Percentiles rank a stretch among this genome's conserved stretches.
These are phyloP conservation scores for Pistacia integerrima DNA, from an alignment of 345 rosid species.

Conservation along the genomic window DNA sequence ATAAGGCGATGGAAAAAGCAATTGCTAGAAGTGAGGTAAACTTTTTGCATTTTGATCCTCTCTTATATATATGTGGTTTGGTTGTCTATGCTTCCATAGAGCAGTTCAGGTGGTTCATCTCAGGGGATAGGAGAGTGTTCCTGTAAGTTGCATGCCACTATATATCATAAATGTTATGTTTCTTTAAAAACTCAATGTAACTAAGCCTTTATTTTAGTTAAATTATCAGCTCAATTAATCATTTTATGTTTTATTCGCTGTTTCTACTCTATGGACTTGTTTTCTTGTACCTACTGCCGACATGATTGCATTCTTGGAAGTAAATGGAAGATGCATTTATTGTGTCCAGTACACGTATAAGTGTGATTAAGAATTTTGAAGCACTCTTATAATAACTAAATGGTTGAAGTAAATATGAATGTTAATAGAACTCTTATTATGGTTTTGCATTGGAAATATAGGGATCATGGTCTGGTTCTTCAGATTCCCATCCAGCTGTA, in stretches of 20 bases:
- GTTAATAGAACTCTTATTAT: constrained; percentile 8
- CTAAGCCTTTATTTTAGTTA: background rate
- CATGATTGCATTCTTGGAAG: background rate
- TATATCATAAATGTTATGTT: background rate
- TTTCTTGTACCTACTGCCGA: background rate
- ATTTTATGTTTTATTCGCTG: background rate
- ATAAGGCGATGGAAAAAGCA: constrained; percentile 61
- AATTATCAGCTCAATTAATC: background rate
- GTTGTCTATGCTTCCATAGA: background rate
- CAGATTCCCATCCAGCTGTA: constrained; percentile 36
- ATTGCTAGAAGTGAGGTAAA: constrained; percentile 65
- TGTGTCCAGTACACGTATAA: background rate
- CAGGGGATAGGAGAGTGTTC: background rate
- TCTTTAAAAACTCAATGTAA: background rate
- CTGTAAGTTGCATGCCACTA: background rate
- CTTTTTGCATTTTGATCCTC: background rate
- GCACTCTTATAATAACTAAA: background rate
- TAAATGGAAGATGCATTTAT: background rate
- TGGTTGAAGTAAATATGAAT: constrained; percentile 11
- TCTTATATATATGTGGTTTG: background rate
- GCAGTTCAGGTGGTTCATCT: background rate
- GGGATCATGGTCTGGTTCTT: constrained; percentile 71
- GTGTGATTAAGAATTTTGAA: background rate
- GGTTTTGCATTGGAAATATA: constrained; percentile 20
- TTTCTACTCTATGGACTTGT: background rate